A percentile compares a stretch with the other conserved stretches of the same genome.
Conservation (phyloP, 495 filamentous ascomycete genomes). For the Podospora didyma region DNA sequence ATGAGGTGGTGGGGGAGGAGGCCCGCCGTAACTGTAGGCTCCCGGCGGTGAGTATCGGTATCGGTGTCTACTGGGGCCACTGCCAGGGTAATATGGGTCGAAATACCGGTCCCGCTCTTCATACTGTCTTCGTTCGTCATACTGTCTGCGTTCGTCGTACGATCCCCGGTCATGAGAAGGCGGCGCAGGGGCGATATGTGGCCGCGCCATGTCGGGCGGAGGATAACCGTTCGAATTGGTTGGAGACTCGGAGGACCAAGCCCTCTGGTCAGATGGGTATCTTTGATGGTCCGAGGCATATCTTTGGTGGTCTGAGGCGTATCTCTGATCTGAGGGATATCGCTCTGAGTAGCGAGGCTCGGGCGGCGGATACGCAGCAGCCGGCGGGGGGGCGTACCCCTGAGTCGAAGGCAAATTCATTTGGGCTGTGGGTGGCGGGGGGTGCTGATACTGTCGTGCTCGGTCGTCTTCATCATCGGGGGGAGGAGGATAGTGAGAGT, state of each 20-base stretch:
- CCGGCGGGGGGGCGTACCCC: conserved; percentile 20
- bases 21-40: conserved; percentile 21
- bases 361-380: conserved; percentile 14
- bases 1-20: conserved; percentile 17
- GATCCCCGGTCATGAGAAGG: conserved; percentile 14
- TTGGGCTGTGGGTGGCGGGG: not conserved
- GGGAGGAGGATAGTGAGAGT: conserved; percentile 45
- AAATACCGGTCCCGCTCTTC: conserved; percentile 11
- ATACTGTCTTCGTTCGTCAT: conserved; percentile 11
- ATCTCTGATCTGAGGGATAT: conserved; percentile 10
- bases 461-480: conserved; percentile 44
- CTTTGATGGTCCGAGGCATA: conserved; percentile 12
- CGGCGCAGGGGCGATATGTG: conserved; percentile 6
- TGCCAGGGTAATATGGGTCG: conserved; percentile 19
- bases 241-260: conserved; percentile 16
- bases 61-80: conserved; percentile 3
- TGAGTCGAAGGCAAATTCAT: not conserved
- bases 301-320: too few relatives aligned
- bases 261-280: conserved; percentile 10
- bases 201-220: conserved; percentile 16
- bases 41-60: conserved; percentile 16
- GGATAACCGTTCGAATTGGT: conserved; percentile 20
- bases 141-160: conserved; percentile 12
- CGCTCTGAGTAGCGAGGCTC: conserved; percentile 19
- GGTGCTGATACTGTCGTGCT: not conserved